Conservation (phyloP, 345 rosid genomes). For the Chamaenerion angustifolium region DNA sequence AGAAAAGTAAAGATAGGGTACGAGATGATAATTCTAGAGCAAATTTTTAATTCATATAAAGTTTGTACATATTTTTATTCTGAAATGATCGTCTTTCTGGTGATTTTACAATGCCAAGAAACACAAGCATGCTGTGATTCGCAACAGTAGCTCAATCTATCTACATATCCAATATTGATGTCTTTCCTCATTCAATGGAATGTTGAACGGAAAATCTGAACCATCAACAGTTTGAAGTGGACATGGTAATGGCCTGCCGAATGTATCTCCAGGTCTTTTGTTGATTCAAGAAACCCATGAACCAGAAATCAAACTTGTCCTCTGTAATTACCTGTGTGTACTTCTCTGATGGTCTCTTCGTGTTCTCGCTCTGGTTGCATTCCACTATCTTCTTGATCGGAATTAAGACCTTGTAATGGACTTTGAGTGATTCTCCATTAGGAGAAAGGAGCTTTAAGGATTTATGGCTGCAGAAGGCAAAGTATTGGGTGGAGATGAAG, state of each 20-base stretch:
- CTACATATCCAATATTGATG: too few relatives aligned
- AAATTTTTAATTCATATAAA: too few relatives aligned
- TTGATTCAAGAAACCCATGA: slow-evolving; percentile 26
- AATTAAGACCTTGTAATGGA: slow-evolving; percentile 26
- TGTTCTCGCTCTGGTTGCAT: slow-evolving; percentile 11
- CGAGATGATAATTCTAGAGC: too few relatives aligned
- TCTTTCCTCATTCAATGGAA: too few relatives aligned
- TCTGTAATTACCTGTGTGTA: slow-evolving; percentile 13
- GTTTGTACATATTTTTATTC: too few relatives aligned
- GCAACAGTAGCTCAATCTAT: too few relatives aligned
- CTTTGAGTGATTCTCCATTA: slow-evolving; percentile 4
- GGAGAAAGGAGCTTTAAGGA: slow-evolving; percentile 11
- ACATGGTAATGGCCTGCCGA: slow-evolving; percentile 8
- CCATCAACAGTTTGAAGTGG: too few relatives aligned
- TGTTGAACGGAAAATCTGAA: too few relatives aligned
- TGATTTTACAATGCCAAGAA: too few relatives aligned
- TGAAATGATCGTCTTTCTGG: too few relatives aligned
- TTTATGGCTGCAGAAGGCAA: slow-evolving; percentile 27
- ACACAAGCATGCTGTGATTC: too few relatives aligned
- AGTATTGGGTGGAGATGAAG: slow-evolving; percentile 20
- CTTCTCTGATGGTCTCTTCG: slow-evolving; percentile 17
- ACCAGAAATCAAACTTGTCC: slow-evolving; percentile 25
- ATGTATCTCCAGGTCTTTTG: slow-evolving; percentile 20
- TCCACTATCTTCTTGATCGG: slow-evolving; percentile 14
- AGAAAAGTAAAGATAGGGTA: too few relatives aligned